Conservation (phyloP, 2,329 filamentous ascomycete species). For the Fusarium subglutinans region DNA sequence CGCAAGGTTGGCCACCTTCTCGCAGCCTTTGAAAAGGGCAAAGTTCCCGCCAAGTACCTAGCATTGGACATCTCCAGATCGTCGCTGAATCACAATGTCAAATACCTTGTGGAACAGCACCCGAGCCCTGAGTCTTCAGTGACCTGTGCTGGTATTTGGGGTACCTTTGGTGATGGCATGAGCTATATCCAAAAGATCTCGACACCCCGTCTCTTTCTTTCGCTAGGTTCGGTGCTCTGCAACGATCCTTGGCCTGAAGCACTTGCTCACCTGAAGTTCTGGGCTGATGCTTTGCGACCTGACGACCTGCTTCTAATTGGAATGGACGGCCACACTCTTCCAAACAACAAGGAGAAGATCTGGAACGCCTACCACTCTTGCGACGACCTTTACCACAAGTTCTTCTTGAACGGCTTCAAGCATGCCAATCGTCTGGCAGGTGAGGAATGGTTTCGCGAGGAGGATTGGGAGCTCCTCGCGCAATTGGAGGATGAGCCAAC, state of each 20-base stretch:
- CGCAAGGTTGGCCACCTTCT: constrained; percentile 53
- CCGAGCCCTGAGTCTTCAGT: constrained; percentile 40
- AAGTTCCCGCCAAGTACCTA: constrained; percentile 47
- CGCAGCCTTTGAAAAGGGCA: constrained; percentile 46
- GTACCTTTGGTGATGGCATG: constrained; percentile 51
- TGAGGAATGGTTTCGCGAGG: constrained; percentile 47
- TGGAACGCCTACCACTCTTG: constrained; percentile 53
- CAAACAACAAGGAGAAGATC: constrained; percentile 48
- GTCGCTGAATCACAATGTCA: constrained; percentile 49
- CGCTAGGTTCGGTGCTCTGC: constrained; percentile 54
- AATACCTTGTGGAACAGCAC: constrained; percentile 45
- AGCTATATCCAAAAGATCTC: constrained; percentile 44
- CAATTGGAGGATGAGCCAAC: constrained; percentile 49
- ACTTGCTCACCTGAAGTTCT: constrained; percentile 47
- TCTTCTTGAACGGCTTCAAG: constrained; percentile 53
- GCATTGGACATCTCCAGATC: constrained; percentile 53
- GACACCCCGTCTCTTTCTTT: constrained; percentile 51
- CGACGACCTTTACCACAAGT: constrained; percentile 47
- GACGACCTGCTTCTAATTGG: constrained; percentile 51
- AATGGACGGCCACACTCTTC: constrained; percentile 53
- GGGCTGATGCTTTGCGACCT: constrained; percentile 48
- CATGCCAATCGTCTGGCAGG: constrained; percentile 50
- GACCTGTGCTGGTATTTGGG: constrained; percentile 52
- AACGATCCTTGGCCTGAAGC: constrained; percentile 52
- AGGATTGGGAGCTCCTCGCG: constrained; percentile 52